Evolutionary conservation across 2,329 filamentous ascomycete species (phyloP).

Genomic region (Westerdykella aurantiaca): DNA sequence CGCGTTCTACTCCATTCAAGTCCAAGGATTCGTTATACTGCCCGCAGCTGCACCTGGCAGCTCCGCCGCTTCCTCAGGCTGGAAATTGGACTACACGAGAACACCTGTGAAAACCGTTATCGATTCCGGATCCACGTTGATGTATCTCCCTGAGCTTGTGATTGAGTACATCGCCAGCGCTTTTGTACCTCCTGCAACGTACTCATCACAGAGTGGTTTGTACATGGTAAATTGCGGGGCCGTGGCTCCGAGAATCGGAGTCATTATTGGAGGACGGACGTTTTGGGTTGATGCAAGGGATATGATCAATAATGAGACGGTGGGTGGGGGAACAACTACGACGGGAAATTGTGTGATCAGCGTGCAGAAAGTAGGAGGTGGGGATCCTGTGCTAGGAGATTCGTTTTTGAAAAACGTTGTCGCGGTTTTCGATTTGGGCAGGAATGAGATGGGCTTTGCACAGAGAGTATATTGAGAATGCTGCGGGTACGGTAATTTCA

Average conservation of each 20-base stretch:
- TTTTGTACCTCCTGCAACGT: slow-evolving; percentile 17
- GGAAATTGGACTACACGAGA: background rate
- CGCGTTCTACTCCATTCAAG: slow-evolving; percentile 21
- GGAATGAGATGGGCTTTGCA: slow-evolving; percentile 39
- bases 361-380: slow-evolving; percentile 12
- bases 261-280: slow-evolving; percentile 10
- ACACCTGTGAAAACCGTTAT: slow-evolving; percentile 14
- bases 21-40: slow-evolving; percentile 20
- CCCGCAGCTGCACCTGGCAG: slow-evolving; percentile 2
- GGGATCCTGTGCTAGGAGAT: slow-evolving; percentile 36
- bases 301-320: slow-evolving; percentile 11
- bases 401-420: slow-evolving; percentile 45
- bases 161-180: slow-evolving; percentile 13
- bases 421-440: slow-evolving; percentile 44
- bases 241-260: slow-evolving; percentile 13
- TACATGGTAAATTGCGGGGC: slow-evolving; percentile 16
- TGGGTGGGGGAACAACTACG: slow-evolving; percentile 1
- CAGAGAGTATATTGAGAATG: slow-evolving; percentile 8
- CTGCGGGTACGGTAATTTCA: background rate
- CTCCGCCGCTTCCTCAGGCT: background rate
- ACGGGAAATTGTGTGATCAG: slow-evolving; percentile 12
- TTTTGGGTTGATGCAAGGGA: slow-evolving; percentile 15
- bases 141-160: slow-evolving; percentile 19
- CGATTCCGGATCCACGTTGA: slow-evolving; percentile 20
- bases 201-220: slow-evolving; percentile 2